Evolutionary conservation across 495 filamentous ascomycete genomes (phyloP), one percentile per base, ranked within the genome.

Genomic region (Aspergillus saccharolyticus): DNA sequence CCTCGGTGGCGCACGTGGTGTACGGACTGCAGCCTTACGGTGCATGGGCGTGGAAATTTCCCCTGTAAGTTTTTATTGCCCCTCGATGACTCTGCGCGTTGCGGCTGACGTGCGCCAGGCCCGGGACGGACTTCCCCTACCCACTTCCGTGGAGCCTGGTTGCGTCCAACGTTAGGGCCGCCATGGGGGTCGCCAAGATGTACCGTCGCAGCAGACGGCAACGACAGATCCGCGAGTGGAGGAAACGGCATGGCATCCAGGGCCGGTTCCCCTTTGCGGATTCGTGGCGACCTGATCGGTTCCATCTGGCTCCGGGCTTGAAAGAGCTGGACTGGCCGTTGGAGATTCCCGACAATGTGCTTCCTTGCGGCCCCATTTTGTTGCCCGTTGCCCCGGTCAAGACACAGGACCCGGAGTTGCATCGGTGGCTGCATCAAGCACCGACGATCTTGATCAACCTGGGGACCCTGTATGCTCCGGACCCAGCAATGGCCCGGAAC

Each of bases 361-460:
- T 76, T 15, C 65, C 69, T 22, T 79, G 77, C 44, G 79, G 79
- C 0, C 70, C 74, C 0, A 76, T 75, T 30, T 59, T 70, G 4
- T 63, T 67, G 4, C 57, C 60, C 7, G 55, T 61, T 56, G 49
- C 52, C 21, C 53, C 71, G 0, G 63, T 74, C 0, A 54, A 64
- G 44, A 58, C 70, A 17, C 42, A 56, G 7, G 71, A 76, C 44
- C 70, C 75, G 0, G 69, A 66, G 16, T 30, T 81, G 44, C 53
- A 59, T 17, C 39, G 57, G 16, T 81, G 78, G 78, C 64, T 81
- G 14, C 58, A 62, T 8, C 63, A 65, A 1, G 59, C 45, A 16
- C 72, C 76, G 7, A 80, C 76, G 0, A 56, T 81, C 21, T 63
- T 81, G 12, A 66, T 81, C 25, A 77, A 72, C 57, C 70, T 80